Evolutionary conservation across 177 flowering plant genomes (phyloP).

Genomic region (Telopea speciosissima): DNA sequence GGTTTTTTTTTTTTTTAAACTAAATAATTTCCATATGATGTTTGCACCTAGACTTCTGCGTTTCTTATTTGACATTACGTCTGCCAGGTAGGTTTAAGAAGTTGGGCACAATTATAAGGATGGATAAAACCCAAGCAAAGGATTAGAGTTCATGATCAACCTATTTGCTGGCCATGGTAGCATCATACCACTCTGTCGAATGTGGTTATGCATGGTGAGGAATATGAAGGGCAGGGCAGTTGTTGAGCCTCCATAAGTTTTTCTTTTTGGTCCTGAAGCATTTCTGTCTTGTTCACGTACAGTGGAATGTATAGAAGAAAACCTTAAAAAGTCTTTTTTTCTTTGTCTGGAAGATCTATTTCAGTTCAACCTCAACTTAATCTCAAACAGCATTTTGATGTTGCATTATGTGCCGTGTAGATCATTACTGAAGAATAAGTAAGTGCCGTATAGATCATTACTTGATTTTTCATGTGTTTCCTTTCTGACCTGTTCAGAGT

Average conservation of each 20-base stretch:
- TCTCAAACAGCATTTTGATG: too few species aligned
- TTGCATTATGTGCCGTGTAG: too few species aligned
- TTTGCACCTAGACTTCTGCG: neutral
- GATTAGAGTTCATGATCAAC: too few species aligned
- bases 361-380: too few species aligned
- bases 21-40: neutral
- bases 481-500: too few species aligned
- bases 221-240: neutral
- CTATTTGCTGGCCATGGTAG: neutral
- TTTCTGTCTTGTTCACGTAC: neutral
- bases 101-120: neutral
- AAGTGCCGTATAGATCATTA: too few species aligned
- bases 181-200: neutral
- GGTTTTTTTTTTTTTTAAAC: too few species aligned
- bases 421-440: too few species aligned
- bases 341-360: too few species aligned
- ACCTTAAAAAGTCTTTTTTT: neutral
- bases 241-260: neutral
- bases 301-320: neutral
- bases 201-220: neutral
- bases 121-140: too few species aligned
- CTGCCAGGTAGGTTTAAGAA: neutral
- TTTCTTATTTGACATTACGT: neutral
- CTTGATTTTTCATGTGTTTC: too few species aligned
- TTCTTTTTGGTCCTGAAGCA: neutral